Conservation (phyloP, 2,329 filamentous ascomycete genomes). For the Xylariaceae sp. region DNA sequence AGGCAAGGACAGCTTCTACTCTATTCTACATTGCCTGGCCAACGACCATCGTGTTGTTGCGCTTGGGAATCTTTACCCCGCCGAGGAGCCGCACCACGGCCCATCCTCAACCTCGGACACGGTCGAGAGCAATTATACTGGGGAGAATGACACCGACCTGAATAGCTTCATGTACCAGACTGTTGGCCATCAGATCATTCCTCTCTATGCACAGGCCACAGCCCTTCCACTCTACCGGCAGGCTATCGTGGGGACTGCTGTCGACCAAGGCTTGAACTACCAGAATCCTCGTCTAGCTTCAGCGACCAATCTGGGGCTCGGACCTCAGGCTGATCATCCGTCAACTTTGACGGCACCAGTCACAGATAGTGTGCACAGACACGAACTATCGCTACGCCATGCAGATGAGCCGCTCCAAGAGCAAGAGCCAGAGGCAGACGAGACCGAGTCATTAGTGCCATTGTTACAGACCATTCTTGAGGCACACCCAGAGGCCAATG, state of each 20-base stretch:
- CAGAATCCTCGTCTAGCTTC: constrained; percentile 19
- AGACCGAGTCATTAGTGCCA: constrained; percentile 82
- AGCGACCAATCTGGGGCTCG: constrained; percentile 2
- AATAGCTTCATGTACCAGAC: constrained; percentile 99
- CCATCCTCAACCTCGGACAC: constrained; percentile 7
- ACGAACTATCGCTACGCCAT: not conserved
- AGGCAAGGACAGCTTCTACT: constrained; percentile 96
- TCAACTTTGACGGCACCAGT: not conserved
- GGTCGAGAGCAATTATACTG: constrained; percentile 28
- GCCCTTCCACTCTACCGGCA: constrained; percentile 79
- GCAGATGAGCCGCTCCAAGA: constrained; percentile 14
- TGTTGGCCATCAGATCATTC: constrained; percentile 82
- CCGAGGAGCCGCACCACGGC: constrained; percentile 10
- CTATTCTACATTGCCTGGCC: constrained; percentile 80
- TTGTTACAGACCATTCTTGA: constrained; percentile 65
- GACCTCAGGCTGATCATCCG: constrained; percentile 1
- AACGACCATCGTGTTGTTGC: constrained; percentile 85
- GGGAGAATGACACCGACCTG: constrained; percentile 51
- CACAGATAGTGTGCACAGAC: constrained; percentile 6
- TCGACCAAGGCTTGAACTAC: constrained; percentile 72
- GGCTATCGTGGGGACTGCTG: constrained; percentile 67
- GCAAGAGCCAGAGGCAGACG: constrained; percentile 50
- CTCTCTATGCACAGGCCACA: constrained; percentile 76
- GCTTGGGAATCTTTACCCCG: constrained; percentile 77
- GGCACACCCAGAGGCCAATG: constrained; percentile 76